Evolutionary conservation across 2,329 filamentous ascomycete genomes (phyloP), one percentile per base, ranked within the genome.

Genomic region (Hypoxylon sp.): DNA sequence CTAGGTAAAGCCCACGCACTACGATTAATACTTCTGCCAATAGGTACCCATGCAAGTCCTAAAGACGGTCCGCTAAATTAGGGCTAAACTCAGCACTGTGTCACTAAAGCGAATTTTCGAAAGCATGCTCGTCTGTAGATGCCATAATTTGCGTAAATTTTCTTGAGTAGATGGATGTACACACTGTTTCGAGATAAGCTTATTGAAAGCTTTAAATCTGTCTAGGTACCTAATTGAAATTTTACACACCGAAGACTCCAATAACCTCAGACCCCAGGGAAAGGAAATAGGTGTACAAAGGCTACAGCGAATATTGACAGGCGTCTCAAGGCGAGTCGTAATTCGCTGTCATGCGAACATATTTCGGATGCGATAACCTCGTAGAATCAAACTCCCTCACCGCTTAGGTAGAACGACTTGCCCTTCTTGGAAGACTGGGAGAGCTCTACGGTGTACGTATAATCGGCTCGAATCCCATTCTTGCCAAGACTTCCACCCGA

Each of bases 371-470:
- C 37, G 19, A 20, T 41, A 8, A 41, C 17, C 19, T 20, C 6
- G 11, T 22, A 24, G 24, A 15, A 28, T 48, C 24, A 48, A n/a
- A 48, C 15, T 11, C 46, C 24, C 6, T 48, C 46, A 4, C 26
- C 46, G 17, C 24, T 30, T 7, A 48, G n/a, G 26, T 48, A 48
- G n/a, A 48, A 48, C 6, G 46, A 32, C 24, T 32, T 48, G 15
- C 26, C 46, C 6, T 32, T 15, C 24, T 13, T 32, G n/a, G 58
- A 37, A 28, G 52, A 46, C 39, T 39, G 61, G 24, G 57, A 48
- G 24, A 48, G 44, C 46, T 64, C 64, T n/a, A 67, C 60, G 15
- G 53, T 51, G 17, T 55, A 67, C 11, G 56, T 58, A 49, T 64
- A 64, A n/a, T 58, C 64, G 15, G 61, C 47, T 28, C 56, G 52